Evolutionary conservation across 331 rosid genomes (phyloP), one percentile per base, ranked within the genome.

Genomic region (Quercus phellos): DNA sequence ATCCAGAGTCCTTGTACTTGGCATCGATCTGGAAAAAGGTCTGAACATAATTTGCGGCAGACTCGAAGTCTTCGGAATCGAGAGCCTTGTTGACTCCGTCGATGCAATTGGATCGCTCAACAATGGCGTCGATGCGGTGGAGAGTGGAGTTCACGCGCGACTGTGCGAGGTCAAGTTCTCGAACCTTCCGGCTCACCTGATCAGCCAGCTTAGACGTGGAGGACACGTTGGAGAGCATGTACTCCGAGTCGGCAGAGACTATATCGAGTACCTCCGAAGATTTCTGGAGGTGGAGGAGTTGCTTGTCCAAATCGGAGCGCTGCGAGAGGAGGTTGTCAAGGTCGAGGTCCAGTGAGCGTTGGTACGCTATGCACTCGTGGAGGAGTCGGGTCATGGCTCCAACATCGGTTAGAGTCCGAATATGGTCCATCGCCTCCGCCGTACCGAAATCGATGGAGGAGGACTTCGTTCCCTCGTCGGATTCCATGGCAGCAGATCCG

Each of bases 131-230:
- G 61, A 94, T 88, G 56, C 94, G 96, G 67, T 82, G 91, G 34
- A 94, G 90, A n/a, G 99, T 91, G 80, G 92, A 80, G 6, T 84
- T 80, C 63, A 94, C 99, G 29, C 93, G 93, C 24, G 99, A 94
- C 77, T 94, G 97, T 0, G 98, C 98, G 12, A 94, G 80, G 82
- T 94, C 99, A 75, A 94, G 97, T 74, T 94, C 97, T 3, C 99
- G 92, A 43, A 94, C 97, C 82, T 94, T 94, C 75, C 87, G 85
- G 75, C 94, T 88, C 78, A 94, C 97, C 83, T 63, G 85, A 68
- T 92, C 97, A n/a, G 99, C 97, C 59, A 94, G 97, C 78, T 84
- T 86, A 27, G 90, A 91, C 24, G 98, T 94, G 79, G 97, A 92
- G 69, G 87, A 24, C 13, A 94, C 92, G 21, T 90, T 92, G 27